These are phyloP conservation scores for Medicago ruthenica DNA, from an alignment of 306 rosid genomes.

Conservation along the genomic window DNA sequence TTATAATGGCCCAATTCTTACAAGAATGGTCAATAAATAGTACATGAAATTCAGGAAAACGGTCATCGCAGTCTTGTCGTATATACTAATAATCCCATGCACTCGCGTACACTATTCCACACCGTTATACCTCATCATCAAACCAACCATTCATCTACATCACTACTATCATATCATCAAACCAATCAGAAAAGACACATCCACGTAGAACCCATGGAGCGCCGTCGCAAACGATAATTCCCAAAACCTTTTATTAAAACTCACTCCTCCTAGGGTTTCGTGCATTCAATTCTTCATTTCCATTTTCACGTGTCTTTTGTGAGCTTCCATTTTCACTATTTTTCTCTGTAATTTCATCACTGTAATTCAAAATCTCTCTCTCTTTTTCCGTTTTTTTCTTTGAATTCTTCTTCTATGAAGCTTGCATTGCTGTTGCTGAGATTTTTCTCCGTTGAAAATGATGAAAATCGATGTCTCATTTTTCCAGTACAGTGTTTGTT, in stretches of 20 bases:
- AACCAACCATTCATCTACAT: neutral
- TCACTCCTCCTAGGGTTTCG: neutral
- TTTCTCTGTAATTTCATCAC: neutral
- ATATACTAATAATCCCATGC: neutral
- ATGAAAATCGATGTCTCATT: constrained; percentile 13
- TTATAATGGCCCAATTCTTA: no score
- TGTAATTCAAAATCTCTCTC: constrained; percentile 30
- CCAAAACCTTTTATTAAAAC: neutral
- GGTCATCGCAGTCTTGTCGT: no score
- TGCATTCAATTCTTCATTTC: neutral
- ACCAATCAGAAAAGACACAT: neutral
- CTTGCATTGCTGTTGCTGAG: neutral
- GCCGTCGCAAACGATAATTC: neutral
- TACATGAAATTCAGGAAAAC: no score
- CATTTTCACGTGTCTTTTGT: neutral
- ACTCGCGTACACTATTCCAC: neutral
- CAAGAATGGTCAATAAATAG: no score
- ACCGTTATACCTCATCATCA: neutral
- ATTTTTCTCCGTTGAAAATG: constrained; percentile 12
- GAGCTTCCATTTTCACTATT: no score
- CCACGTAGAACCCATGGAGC: neutral
- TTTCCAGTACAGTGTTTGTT: constrained; percentile 4
- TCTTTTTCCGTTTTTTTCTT: neutral
- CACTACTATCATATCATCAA: neutral
- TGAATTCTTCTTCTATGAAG: neutral